Base-by-base conservation (phyloP, 768 basidiomycete genomes). In the Suillus discolor region DNA sequence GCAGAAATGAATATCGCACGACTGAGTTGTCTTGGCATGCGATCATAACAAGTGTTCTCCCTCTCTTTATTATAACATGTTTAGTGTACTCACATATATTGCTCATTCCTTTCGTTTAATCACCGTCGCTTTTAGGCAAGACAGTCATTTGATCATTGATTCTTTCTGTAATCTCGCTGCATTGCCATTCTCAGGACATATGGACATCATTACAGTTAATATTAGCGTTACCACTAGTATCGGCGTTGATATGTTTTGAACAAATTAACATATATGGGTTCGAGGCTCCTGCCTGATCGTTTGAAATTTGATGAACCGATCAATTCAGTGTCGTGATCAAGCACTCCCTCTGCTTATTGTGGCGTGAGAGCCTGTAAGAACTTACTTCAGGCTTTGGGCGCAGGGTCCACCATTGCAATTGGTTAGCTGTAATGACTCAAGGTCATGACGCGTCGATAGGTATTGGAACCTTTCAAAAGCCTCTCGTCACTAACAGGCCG, bases 1-100 rank as follows among this genome's bases (percentile, higher is more conserved):
- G 68, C 67, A 49, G 62, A 61, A 61, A 68, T 73, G 68, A 63
- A 59, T 8, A 36, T 3, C 34, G 25, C 66, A 16, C 62, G 53
- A 13, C 65, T 66, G 47, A 42, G 45, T n/a, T 13, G 34, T 23
- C 53, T 31, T 28, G 36, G 31, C 16, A 0, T 42, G 41, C 47
- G 34, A 23, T 15, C 62, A 42, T 67, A 16, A 20, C n/a, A 15
- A 16, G 8, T 42, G n/a, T 16, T 54, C 15, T 13, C 34, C 57
- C 28, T 38, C 23, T 18, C 38, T 25, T 39, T 9, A 23, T 59
- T 23, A 34, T 38, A 11, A 20, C 34, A 28, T 44, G 39, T 25
- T 41, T 36, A 42, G 15, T 42, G n/a, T 64, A 28, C 15, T 62
- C 38, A 25, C 44, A 16, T 44, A 61, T 64, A 61, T 41, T 57